Conservation (phyloP, 768 basidiomycete genomes). For the Pulveroboletus frians region DNA sequence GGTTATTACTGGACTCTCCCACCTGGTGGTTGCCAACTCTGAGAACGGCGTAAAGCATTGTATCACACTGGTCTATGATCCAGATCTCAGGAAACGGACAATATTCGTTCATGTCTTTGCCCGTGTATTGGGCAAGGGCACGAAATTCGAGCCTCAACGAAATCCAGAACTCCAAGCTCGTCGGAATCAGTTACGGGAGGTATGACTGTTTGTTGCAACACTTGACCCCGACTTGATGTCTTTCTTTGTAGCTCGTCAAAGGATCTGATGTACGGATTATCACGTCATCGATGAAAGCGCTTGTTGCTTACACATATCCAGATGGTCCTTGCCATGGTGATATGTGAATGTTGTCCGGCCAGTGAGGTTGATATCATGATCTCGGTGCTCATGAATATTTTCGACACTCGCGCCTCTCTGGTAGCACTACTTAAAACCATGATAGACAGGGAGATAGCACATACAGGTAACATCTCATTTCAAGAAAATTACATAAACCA, state of each 20-base stretch:
- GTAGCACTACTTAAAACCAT: constrained; percentile 74
- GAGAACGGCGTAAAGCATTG: constrained; percentile 89
- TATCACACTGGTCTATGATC: constrained; percentile 70
- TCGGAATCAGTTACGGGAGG: constrained; percentile 55
- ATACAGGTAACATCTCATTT: constrained; percentile 50
- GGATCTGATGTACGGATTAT: constrained; percentile 57
- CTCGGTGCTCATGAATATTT: constrained; percentile 78
- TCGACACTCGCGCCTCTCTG: constrained; percentile 70
- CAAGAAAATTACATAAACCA: not conserved
- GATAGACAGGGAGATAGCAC: constrained; percentile 79
- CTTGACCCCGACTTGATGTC: constrained; percentile 2
- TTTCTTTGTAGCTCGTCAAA: constrained; percentile 55
- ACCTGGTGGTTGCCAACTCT: constrained; percentile 78
- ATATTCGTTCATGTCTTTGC: constrained; percentile 86
- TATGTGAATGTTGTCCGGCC: constrained; percentile 81
- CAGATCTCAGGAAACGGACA: constrained; percentile 60
- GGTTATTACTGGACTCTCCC: constrained; percentile 74
- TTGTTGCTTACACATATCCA: constrained; percentile 25
- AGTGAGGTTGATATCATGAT: constrained; percentile 80
- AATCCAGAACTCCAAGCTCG: constrained; percentile 42
- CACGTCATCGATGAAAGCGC: not conserved
- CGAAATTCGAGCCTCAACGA: constrained; percentile 65
- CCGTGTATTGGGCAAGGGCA: constrained; percentile 72
- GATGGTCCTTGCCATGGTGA: constrained; percentile 78
- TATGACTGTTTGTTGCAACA: constrained; percentile 28